Evolutionary conservation across 2,329 filamentous ascomycete species (phyloP), one percentile per base, ranked within the genome.

Genomic region (Hypoxylon sp.): DNA sequence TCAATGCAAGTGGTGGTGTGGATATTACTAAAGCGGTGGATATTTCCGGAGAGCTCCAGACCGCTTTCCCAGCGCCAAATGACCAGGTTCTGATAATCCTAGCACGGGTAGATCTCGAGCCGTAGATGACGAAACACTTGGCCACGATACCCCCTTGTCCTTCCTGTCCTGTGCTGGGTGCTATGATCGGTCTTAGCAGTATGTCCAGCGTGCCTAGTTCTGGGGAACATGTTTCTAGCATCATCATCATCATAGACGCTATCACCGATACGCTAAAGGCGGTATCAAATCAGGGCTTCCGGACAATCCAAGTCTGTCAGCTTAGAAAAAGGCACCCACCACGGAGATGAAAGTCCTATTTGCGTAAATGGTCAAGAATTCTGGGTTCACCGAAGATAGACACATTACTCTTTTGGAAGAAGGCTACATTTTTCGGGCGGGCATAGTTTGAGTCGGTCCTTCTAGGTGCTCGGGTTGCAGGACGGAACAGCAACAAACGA

Each of bases 121-220:
- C 70, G 70, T 72, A 63, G 60, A 65, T 72, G 70, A 72, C 70
- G 70, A 72, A 72, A 72, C 70, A 51, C 63, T 63, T 63, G 60
- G 65, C 64, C 67, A 67, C 68, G 68, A 68, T 68, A 65, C 65
- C 65, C 68, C 68, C 68, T 63, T 70, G 68, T 60, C 59, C 50
- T 53, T 48, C 58, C 25, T 55, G 68, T 65, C 48, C 45, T 32
- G 46, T 65, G 50, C 41, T 60, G 45, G 49, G 21, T 23, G 13
- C 21, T 46, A 57, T 52, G 46, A 50, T 46, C 56, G 52, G 56
- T 56, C 56, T 57, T 53, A 61, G 45, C 55, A 51, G 43, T 45
- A 21, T 45, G 17, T 9, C 28, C 55, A 51, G 43, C 36, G 17
- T 23, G 38, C 17, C 38, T 9, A 43, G 55, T 49, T 25, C 32